phyloP scores from a whole-genome alignment of 2,329 filamentous ascomycete species.

The Ophiognomonia clavigignenti-juglandacearum region DNA sequence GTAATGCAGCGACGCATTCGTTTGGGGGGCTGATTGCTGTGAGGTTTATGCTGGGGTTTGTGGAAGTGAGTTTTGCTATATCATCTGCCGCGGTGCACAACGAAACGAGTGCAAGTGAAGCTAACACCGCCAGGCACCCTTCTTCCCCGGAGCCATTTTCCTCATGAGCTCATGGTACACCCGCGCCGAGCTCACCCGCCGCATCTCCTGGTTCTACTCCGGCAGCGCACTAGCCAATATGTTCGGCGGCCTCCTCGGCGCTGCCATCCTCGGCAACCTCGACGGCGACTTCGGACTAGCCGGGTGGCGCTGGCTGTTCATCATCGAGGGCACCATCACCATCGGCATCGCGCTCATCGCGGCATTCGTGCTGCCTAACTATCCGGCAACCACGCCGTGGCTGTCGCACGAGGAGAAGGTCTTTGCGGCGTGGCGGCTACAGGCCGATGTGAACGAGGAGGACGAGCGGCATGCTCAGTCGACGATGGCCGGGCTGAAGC shows the following conservation, averaged over 20 bases:
- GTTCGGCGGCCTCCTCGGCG: constrained; percentile 46
- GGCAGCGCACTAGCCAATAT: constrained; percentile 44
- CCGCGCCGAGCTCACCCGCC: constrained; percentile 35
- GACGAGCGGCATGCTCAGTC: constrained; percentile 17
- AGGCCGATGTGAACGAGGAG: constrained; percentile 20
- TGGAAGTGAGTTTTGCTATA: constrained; percentile 15
- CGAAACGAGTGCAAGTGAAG: too few species aligned
- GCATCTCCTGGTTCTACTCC: constrained; percentile 43
- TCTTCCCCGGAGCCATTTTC: constrained; percentile 44
- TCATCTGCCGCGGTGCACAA: too few species aligned
- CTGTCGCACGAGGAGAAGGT: constrained; percentile 18
- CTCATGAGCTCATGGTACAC: constrained; percentile 43
- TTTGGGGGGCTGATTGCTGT: constrained; percentile 39
- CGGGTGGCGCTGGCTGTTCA: constrained; percentile 32
- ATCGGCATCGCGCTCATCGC: constrained; percentile 13
- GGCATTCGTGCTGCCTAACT: constrained; percentile 17
- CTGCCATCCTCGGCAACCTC: constrained; percentile 40
- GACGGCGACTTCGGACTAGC: constrained; percentile 21
- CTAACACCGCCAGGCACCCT: constrained; percentile 48
- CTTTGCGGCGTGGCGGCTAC: constrained; percentile 16
- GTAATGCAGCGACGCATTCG: constrained; percentile 40
- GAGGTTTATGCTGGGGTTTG: constrained; percentile 43
- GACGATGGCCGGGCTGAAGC: constrained; percentile 20
- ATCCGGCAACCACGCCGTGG: constrained; percentile 16
- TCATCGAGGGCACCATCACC: constrained; percentile 20